A percentile compares a stretch with the other conserved stretches of the same genome.
These are phyloP conservation scores for Anastatica hierochuntica DNA, from an alignment of 345 rosid genomes.

Conservation along the genomic window DNA sequence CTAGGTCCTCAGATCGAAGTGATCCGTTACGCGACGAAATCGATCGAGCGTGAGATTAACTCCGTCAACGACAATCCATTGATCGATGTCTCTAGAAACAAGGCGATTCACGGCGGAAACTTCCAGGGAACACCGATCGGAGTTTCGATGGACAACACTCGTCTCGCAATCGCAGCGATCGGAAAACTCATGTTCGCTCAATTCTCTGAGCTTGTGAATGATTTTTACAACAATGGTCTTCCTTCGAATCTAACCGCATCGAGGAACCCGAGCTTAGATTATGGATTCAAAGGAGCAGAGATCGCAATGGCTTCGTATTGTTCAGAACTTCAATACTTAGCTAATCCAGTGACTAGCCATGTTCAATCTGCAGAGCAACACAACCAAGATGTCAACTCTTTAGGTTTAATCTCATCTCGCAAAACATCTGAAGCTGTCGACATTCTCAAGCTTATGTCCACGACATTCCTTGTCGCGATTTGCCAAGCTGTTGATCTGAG, in stretches of 20 bases:
- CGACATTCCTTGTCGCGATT: slow-evolving; percentile 52
- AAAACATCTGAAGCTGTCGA: slow-evolving; percentile 55
- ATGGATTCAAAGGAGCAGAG: slow-evolving; percentile 77
- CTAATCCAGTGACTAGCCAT: slow-evolving; percentile 70
- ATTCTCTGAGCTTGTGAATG: slow-evolving; percentile 66
- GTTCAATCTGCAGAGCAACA: slow-evolving; percentile 78
- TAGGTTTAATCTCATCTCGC: slow-evolving; percentile 58
- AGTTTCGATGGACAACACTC: slow-evolving; percentile 73
- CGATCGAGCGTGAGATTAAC: slow-evolving; percentile 70
- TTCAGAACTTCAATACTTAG: slow-evolving; percentile 68
- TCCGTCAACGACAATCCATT: no score
- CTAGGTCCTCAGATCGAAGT: slow-evolving; percentile 73
- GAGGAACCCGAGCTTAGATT: slow-evolving; percentile 58
- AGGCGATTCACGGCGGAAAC: slow-evolving; percentile 70
- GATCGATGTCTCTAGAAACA: slow-evolving; percentile 62
- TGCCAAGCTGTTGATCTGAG: slow-evolving; percentile 68
- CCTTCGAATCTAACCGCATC: slow-evolving; percentile 62
- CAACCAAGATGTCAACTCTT: slow-evolving; percentile 70
- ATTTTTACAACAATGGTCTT: slow-evolving; percentile 69
- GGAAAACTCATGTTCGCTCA: no score
- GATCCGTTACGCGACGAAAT: slow-evolving; percentile 50
- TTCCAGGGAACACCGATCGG: slow-evolving; percentile 87
- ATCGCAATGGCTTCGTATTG: no score
- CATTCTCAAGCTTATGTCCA: slow-evolving; percentile 62
- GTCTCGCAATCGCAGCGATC: slow-evolving; percentile 56